Evolutionary conservation across 805 yeast genomes (phyloP), one percentile per base, ranked within the genome.

Genomic region (Candida germanica): DNA sequence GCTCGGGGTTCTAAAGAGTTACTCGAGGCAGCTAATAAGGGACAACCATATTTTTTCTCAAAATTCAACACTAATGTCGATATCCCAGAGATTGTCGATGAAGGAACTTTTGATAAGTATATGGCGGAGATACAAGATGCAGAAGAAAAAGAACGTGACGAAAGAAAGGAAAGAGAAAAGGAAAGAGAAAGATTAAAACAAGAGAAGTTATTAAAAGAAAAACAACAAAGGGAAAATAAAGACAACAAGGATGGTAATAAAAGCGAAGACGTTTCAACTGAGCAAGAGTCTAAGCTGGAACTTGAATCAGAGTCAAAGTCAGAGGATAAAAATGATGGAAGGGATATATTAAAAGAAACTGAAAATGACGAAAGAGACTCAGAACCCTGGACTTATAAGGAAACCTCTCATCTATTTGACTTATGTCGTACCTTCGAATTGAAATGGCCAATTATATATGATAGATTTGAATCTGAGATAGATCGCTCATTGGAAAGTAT

Each of bases 371-470:
- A 49, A 35, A 36, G 35, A 30, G 21, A 35, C 11, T 16, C 16
- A 10, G 28, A 24, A n/a, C 24, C 28, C 15, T 45, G 44, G 45
- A 25, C 39, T 8, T 84, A 71, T 45, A 81, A 80, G 31, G 97
- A 93, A 57, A 86, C 96, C 0, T 64, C 66, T 25, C 79, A 84
- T 43, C 61, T 93, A n/a, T 88, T 91, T 56, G 83, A 80, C 2
- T 61, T 86, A 12, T 85, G 84, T 54, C 66, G 59, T 43, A 70
- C 61, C 60, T 59, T 61, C 39, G 89, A 83, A 49, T 65, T 84
- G 48, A 68, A 86, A 40, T 77, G 93, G 78, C 71, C 76, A 20
- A 73, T 80, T 6, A 75, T 86, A 30, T 69, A 75, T 39, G 89
- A 87, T 43, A 69, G 87, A 43, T 76, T 68, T 49, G 62, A 61